Percentiles rank a stretch among this genome's conserved stretches.
Evolutionary conservation across 2,329 filamentous ascomycete genomes (phyloP).

Genomic region (Fusarium papillatum): DNA sequence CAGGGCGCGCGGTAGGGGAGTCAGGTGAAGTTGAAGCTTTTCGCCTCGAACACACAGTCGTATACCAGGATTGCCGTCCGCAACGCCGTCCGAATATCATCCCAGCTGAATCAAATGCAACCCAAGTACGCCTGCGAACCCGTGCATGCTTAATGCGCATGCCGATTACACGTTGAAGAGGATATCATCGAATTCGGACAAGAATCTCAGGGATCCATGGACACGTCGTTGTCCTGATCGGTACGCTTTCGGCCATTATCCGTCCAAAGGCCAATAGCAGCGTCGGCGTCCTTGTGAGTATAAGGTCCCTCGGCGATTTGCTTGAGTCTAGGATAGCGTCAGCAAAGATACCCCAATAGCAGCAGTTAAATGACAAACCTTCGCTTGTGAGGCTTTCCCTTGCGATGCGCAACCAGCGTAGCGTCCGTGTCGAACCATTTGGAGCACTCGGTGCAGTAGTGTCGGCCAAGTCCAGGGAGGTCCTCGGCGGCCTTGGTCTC

Average conservation of each 20-base stretch:
- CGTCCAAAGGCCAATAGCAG: conserved; percentile 78
- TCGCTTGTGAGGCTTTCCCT: conserved; percentile 94
- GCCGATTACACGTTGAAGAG: conserved; percentile 3
- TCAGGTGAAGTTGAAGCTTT: conserved; percentile 52
- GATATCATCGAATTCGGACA: conserved; percentile 12
- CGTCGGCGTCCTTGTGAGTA: conserved; percentile 88
- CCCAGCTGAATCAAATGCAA: conserved; percentile 11
- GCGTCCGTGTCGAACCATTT: conserved; percentile 95
- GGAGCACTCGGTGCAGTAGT: conserved; percentile 93
- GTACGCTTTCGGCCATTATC: conserved; percentile 66
- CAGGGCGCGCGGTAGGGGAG: conserved; percentile 59
- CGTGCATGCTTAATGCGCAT: neutral
- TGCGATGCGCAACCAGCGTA: conserved; percentile 81
- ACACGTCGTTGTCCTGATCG: conserved; percentile 44
- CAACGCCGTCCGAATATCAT: conserved; percentile 16
- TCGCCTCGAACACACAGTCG: conserved; percentile 18
- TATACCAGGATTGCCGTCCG: conserved; percentile 30
- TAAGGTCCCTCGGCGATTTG: conserved; percentile 88
- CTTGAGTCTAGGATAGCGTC: conserved; percentile 72
- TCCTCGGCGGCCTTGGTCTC: conserved; percentile 86
- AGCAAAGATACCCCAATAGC: conserved; percentile 36
- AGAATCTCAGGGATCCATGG: conserved; percentile 49
- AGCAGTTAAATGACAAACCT: conserved; percentile 59
- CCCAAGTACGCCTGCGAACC: conserved; percentile 17
- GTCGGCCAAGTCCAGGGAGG: conserved; percentile 85